These are phyloP conservation scores for Chondrostereum purpureum DNA, from an alignment of 1,284 basidiomycete species.

Conservation along the genomic window DNA sequence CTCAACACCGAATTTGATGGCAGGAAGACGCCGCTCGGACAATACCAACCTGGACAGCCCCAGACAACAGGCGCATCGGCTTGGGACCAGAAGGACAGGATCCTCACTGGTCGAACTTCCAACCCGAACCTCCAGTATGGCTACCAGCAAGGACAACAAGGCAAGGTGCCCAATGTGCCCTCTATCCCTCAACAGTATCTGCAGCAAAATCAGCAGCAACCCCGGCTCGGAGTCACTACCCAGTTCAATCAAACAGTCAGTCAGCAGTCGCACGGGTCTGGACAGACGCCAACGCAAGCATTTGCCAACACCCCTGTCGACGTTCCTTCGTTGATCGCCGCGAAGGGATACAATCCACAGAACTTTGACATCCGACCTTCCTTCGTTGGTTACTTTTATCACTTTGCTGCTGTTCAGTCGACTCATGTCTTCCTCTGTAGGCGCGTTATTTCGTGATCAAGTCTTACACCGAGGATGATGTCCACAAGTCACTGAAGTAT, in stretches of 20 bases:
- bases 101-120: conserved; percentile 48
- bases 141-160: conserved; percentile 46
- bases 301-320: conserved; percentile 66
- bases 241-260: neutral
- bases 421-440: conserved; percentile 26
- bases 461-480: conserved; percentile 95
- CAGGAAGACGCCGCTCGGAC: conserved; percentile 43
- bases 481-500: conserved; percentile 93
- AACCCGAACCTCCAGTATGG: conserved; percentile 64
- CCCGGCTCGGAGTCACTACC: conserved; percentile 8
- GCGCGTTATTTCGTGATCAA: conserved; percentile 96
- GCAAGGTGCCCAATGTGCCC: conserved; percentile 38
- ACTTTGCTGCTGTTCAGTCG: conserved; percentile 3
- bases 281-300: conserved; percentile 32
- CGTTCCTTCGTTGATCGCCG: conserved; percentile 78
- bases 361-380: conserved; percentile 78
- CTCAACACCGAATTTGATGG: conserved; percentile 58
- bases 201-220: conserved; percentile 39
- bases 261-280: conserved; percentile 14
- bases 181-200: conserved; percentile 66
- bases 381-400: conserved; percentile 45
- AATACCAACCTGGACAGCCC: conserved; percentile 20
- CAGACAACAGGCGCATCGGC: conserved; percentile 19
- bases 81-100: conserved; percentile 62
- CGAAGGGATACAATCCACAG: conserved; percentile 87